These are phyloP conservation scores for Cystofilobasidium ferigula DNA, from an alignment of 768 basidiomycete species.

Conservation along the genomic window DNA sequence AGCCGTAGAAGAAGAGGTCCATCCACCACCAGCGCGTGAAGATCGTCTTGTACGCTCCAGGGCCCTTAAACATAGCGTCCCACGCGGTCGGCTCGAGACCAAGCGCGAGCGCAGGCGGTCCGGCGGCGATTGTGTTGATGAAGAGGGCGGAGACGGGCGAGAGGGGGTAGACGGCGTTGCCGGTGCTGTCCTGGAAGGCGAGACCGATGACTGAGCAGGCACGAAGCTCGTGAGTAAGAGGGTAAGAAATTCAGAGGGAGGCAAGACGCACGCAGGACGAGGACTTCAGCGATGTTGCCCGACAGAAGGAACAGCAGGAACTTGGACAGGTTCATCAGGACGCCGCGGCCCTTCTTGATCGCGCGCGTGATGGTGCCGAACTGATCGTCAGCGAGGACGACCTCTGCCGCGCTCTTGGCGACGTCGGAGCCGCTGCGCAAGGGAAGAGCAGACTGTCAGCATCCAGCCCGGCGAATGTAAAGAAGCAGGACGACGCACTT, in stretches of 20 bases:
- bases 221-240: background rate
- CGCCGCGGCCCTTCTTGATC: conserved; percentile 55
- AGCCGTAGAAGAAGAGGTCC: conserved; percentile 40
- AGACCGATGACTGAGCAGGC: conserved; percentile 44
- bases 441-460: background rate
- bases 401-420: conserved; percentile 54
- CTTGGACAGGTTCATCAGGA: conserved; percentile 50
- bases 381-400: conserved; percentile 55
- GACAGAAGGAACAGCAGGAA: conserved; percentile 50
- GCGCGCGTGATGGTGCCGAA: conserved; percentile 56
- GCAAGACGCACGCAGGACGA: conserved; percentile 38
- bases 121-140: conserved; percentile 40
- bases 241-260: background rate
- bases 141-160: conserved; percentile 45
- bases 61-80: conserved; percentile 47
- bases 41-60: conserved; percentile 38
- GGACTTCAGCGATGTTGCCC: conserved; percentile 49
- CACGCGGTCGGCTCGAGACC: conserved; percentile 38
- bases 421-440: conserved; percentile 41
- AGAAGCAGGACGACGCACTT: conserved; percentile 32
- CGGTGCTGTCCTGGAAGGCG: conserved; percentile 47
- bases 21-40: conserved; percentile 39
- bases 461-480: background rate
- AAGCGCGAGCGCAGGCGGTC: conserved; percentile 37
- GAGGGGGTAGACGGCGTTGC: conserved; percentile 49